Evolutionary conservation across 2,329 filamentous ascomycete genomes (phyloP).

Genomic region (Leptoxyphium fumago): DNA sequence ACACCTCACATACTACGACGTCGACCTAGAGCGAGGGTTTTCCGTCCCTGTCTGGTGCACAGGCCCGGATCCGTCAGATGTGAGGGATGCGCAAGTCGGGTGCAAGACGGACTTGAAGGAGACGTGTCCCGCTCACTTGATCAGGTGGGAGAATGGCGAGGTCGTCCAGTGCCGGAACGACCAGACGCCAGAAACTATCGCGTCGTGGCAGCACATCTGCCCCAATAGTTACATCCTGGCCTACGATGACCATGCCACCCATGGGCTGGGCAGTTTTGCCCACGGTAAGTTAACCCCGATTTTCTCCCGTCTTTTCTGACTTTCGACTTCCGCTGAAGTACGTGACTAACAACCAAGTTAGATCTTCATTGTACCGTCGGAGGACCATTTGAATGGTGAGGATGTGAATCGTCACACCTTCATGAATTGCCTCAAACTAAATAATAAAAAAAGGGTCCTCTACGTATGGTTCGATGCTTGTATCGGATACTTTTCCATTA

Average conservation of each 20-base stretch:
- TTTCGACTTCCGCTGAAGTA: no score
- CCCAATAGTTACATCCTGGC: not conserved
- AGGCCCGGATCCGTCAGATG: not conserved
- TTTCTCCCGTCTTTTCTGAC: no score
- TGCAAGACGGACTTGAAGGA: not conserved
- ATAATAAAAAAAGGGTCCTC: slow-evolving; percentile 50
- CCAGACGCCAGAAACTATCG: not conserved
- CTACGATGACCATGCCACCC: not conserved
- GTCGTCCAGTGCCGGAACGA: not conserved
- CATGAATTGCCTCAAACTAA: no score
- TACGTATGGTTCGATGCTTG: slow-evolving; percentile 92
- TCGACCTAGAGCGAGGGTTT: not conserved
- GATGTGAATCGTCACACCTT: no score
- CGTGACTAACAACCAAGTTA: no score
- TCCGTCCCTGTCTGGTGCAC: not conserved
- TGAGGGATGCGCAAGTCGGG: not conserved
- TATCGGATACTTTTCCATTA: slow-evolving; percentile 92
- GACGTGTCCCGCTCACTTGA: not conserved
- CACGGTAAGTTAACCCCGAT: not conserved
- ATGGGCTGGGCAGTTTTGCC: not conserved
- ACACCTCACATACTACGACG: not conserved
- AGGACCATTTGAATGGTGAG: no score
- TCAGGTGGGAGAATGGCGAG: not conserved
- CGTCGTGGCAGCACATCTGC: not conserved
- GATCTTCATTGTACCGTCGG: no score